These are phyloP conservation scores for Thraustotheca clavata DNA, from an alignment of 352 stramenopile genomes.

Conservation along the genomic window DNA sequence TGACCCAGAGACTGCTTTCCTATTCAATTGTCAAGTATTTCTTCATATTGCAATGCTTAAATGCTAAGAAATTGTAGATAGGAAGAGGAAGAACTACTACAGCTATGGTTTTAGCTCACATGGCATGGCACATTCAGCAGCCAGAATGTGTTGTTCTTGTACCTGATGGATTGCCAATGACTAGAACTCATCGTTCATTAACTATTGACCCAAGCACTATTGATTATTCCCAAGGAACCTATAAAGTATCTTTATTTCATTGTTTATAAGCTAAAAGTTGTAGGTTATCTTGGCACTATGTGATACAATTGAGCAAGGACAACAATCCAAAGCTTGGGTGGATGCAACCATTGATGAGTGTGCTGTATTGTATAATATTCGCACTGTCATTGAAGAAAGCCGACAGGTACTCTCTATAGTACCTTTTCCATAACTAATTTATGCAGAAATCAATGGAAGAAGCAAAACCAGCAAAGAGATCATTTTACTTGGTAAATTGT, in stretches of 20 bases:
- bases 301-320: constrained; percentile 23
- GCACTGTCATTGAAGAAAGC: constrained; percentile 68
- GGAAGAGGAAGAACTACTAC: constrained; percentile 76
- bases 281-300: constrained; percentile 19
- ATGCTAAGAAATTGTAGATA: constrained; percentile 37
- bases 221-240: constrained; percentile 9
- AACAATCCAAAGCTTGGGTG: constrained; percentile 62
- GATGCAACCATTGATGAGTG: constrained; percentile 60
- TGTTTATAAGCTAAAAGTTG: neutral
- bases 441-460: constrained; percentile 39
- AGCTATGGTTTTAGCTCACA: constrained; percentile 51
- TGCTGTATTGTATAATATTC: constrained; percentile 70
- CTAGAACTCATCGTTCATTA: neutral
- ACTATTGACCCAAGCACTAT: constrained; percentile 12
- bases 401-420: constrained; percentile 33
- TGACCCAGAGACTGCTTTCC: constrained; percentile 52
- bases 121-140: constrained; percentile 35
- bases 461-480: constrained; percentile 67
- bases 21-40: constrained; percentile 70
- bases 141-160: neutral
- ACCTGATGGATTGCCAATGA: neutral
- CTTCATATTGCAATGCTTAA: neutral
- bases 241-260: constrained; percentile 13
- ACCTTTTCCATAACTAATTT: neutral
- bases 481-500: constrained; percentile 56